A percentile compares a stretch with the other conserved stretches of the same genome.
These are phyloP conservation scores for Cajanus cajan DNA, from an alignment of 306 rosid species.

Conservation along the genomic window DNA sequence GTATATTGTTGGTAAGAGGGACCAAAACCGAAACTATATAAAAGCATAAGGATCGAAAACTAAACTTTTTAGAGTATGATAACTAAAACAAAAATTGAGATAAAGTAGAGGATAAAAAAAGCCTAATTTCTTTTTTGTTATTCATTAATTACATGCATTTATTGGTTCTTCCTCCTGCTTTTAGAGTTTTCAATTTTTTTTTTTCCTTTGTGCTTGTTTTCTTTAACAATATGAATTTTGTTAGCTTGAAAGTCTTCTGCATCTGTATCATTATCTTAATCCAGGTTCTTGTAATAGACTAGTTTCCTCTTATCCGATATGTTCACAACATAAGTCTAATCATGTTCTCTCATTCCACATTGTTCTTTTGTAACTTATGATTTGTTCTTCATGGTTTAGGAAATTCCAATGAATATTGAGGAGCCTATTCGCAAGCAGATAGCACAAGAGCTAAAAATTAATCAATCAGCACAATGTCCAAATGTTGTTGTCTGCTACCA, in stretches of 20 bases:
- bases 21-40: not conserved
- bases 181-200: not conserved
- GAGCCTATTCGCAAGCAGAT: constrained; percentile 66
- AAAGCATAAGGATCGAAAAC: not conserved
- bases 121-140: not conserved
- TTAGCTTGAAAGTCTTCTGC: not conserved
- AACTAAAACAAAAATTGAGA: not conserved
- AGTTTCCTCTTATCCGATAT: not conserved
- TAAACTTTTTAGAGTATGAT: not conserved
- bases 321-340: not conserved
- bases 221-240: not conserved
- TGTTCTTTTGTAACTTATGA: constrained; percentile 24
- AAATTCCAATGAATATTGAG: constrained; percentile 78
- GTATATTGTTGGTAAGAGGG: not conserved
- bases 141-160: not conserved
- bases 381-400: constrained; percentile 46
- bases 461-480: constrained; percentile 86
- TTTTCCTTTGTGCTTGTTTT: not conserved
- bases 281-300: not conserved
- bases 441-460: constrained; percentile 82
- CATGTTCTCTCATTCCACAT: not conserved
- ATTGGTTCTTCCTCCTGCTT: constrained; percentile 6
- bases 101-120: not conserved
- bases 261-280: constrained; percentile 1
- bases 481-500: constrained; percentile 78